Evolutionary conservation across 169 alveolate genomes (phyloP), one percentile per base, ranked within the genome.

Genomic region (Theileria parva): DNA sequence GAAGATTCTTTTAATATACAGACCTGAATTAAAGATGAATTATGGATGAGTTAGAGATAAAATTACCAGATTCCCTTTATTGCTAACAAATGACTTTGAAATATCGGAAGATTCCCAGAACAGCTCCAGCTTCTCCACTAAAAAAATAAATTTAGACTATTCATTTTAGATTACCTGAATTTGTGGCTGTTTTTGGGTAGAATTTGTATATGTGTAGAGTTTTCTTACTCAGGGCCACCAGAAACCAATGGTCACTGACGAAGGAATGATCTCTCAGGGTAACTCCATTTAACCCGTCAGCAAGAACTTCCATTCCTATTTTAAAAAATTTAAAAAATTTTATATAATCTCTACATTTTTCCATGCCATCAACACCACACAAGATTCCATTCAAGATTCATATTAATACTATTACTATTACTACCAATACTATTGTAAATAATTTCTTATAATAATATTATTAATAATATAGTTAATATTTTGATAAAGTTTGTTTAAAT

Each of bases 171-270:
- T 17, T 70, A 75, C 72, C 89, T 37, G 78, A 12, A n/a, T 30
- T 72, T 23, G 66, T 15, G 6, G 11, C 67, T 55, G 77, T 60
- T 51, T 59, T 71, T 63, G 89, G 89, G 19, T 76, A 61, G 28
- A 83, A 83, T 34, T 67, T 28, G 71, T 76, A 76, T 15, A 83
- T 27, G 75, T 83, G 85, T 37, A 73, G 15, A 17, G 65, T 44
- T 72, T 66, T 74, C 66, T 83, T 83, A 34, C 89, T 74, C 65
- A 73, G 81, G 9, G 89, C 89, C 13, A 83, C 77, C 61, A 83
- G 59, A 44, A 63, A 77, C 89, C 89, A 83, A 57, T 83, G 74
- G 23, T 73, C 53, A 39, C 17, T 15, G 9, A 59, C 32, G 17
- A 19, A 7, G n/a, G 80, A n/a, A 12, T 53, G 44, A 6, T 17